Conservation (phyloP, 495 filamentous ascomycete species). For the Podospora pseudoanserina region DNA sequence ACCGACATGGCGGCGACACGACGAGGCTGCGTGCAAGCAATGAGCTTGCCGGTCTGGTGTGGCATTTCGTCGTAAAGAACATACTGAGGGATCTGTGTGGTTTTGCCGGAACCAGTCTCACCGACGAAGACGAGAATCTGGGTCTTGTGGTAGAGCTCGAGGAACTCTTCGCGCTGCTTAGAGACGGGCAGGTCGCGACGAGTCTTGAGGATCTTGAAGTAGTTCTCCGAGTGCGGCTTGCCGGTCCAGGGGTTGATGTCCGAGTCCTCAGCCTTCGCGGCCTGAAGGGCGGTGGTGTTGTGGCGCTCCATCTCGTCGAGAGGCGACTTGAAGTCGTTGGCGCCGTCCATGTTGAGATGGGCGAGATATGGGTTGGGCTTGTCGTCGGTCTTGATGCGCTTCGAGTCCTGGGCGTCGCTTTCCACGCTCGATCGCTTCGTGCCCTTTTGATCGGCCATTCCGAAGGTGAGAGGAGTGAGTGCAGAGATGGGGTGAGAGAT, state of each 20-base stretch:
- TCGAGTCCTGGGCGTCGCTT: conserved; percentile 29
- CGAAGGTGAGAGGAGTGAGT: neutral
- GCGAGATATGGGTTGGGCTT: conserved; percentile 81
- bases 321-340: conserved; percentile 40
- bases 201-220: conserved; percentile 81
- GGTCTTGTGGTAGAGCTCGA: conserved; percentile 82
- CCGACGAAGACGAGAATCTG: conserved; percentile 98
- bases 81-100: conserved; percentile 97
- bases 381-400: conserved; percentile 36
- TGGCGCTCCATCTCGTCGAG: conserved; percentile 71
- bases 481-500: neutral
- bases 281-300: conserved; percentile 73
- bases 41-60: conserved; percentile 74
- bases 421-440: conserved; percentile 34
- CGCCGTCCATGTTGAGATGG: conserved; percentile 66
- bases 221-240: conserved; percentile 68
- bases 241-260: conserved; percentile 83
- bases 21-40: conserved; percentile 96
- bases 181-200: conserved; percentile 86
- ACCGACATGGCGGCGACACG: conserved; percentile 99
- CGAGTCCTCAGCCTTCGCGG: conserved; percentile 70
- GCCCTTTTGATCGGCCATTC: conserved; percentile 22
- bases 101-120: conserved; percentile 99
- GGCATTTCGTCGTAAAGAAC: conserved; percentile 96
- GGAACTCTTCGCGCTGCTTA: conserved; percentile 88